A percentile compares a stretch with the other conserved stretches of the same genome.
Evolutionary conservation across 331 rosid genomes (phyloP).

Genomic region (Cydonia oblonga): DNA sequence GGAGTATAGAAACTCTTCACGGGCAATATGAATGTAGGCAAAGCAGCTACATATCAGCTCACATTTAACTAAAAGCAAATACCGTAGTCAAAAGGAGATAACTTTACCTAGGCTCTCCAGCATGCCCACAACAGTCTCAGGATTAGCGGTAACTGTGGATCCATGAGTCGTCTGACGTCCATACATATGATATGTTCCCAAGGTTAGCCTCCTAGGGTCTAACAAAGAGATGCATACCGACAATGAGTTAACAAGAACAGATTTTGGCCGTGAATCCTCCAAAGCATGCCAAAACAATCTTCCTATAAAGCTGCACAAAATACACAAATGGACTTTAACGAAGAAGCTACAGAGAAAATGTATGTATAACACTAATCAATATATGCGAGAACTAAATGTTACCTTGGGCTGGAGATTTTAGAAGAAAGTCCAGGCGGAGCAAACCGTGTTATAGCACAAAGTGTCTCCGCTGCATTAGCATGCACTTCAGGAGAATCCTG

Average conservation of each 20-base stretch:
- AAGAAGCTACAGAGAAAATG: slow-evolving; percentile 5
- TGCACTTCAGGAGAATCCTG: slow-evolving; percentile 98
- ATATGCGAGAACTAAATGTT: not conserved
- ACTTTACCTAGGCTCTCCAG: slow-evolving; percentile 76
- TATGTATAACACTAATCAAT: not conserved
- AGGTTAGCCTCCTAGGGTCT: slow-evolving; percentile 73
- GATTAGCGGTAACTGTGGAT: slow-evolving; percentile 56
- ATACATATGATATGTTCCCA: slow-evolving; percentile 63
- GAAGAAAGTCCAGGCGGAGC: slow-evolving; percentile 91
- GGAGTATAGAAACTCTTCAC: too few relatives aligned
- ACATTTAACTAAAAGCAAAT: not conserved
- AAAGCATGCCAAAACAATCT: slow-evolving; percentile 83
- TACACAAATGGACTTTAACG: not conserved
- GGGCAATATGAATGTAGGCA: not conserved
- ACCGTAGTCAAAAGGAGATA: not conserved
- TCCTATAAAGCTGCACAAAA: slow-evolving; percentile 72
- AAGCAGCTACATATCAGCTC: not conserved
- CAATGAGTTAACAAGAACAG: slow-evolving; percentile 86
- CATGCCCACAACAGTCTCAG: slow-evolving; percentile 96
- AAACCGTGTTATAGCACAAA: slow-evolving; percentile 86
- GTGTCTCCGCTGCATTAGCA: slow-evolving; percentile 91
- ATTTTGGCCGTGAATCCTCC: slow-evolving; percentile 88
- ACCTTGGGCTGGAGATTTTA: slow-evolving; percentile 88
- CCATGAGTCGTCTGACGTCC: slow-evolving; percentile 66
- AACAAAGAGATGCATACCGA: slow-evolving; percentile 91